Conservation (phyloP, 768 basidiomycete genomes). For the Suillus lakei region DNA sequence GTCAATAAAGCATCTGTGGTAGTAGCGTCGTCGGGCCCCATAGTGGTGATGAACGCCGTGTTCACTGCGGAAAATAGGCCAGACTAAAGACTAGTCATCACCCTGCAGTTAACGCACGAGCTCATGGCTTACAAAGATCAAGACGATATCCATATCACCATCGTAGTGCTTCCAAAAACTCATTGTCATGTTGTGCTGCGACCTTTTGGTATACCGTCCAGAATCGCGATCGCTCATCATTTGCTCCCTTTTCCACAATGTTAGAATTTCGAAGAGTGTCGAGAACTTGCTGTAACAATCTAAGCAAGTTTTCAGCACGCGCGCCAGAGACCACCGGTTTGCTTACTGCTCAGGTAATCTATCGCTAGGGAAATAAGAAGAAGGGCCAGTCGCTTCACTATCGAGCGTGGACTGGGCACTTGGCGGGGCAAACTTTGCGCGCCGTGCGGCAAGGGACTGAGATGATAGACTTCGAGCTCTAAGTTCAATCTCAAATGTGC, state of each 20-base stretch:
- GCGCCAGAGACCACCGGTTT: neutral
- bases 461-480: neutral
- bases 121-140: constrained; percentile 4
- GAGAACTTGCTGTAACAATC: neutral
- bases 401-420: neutral
- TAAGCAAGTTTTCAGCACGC: neutral
- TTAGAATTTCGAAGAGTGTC: constrained; percentile 9
- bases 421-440: neutral
- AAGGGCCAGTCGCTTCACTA: neutral
- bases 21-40: constrained; percentile 1
- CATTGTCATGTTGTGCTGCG: constrained; percentile 7
- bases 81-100: constrained; percentile 10
- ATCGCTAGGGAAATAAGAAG: neutral
- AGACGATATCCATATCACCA: constrained; percentile 11
- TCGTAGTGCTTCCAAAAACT: constrained; percentile 7
- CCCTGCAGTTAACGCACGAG: neutral
- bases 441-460: neutral
- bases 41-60: constrained; percentile 14
- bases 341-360: neutral
- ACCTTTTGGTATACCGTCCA: constrained; percentile 8
- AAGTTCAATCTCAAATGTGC: neutral
- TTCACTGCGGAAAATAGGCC: constrained; percentile 21
- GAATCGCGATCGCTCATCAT: constrained; percentile 3
- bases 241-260: constrained; percentile 2
- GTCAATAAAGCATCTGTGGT: constrained; percentile 11